Evolutionary conservation across 495 filamentous ascomycete species (phyloP).

Genomic region (Geoglossum glabrum): DNA sequence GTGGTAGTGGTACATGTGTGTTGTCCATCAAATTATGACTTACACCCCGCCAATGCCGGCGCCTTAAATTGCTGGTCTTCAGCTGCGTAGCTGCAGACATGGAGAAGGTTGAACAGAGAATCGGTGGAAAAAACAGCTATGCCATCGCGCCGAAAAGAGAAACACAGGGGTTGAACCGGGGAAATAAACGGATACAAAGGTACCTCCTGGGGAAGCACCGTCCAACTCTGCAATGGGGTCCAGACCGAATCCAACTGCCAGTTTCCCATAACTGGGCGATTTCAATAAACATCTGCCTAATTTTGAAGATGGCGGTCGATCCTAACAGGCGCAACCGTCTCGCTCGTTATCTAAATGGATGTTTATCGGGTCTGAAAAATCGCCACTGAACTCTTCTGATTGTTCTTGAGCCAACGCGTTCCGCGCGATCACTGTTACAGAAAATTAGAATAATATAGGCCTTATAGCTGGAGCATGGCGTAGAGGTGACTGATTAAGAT

Average conservation of each 20-base stretch:
- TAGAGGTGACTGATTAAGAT: background rate
- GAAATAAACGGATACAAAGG: background rate
- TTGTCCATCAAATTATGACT: background rate
- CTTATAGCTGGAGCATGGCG: background rate
- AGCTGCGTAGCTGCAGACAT: background rate
- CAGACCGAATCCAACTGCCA: background rate
- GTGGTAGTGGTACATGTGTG: too few relatives aligned
- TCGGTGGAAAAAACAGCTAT: background rate
- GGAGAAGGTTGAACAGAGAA: background rate
- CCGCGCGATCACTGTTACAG: constrained; percentile 63
- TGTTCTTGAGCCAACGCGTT: constrained; percentile 94
- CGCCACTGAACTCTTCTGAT: constrained; percentile 75
- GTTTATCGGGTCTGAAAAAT: constrained; percentile 93
- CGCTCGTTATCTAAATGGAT: constrained; percentile 83
- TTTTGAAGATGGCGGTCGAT: background rate
- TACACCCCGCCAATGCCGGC: background rate
- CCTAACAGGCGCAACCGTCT: constrained; percentile 76
- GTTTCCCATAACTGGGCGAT: background rate
- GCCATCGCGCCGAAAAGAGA: background rate
- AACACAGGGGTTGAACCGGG: too few relatives aligned
- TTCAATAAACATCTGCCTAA: background rate
- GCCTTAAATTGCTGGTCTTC: background rate
- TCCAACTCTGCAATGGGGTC: background rate
- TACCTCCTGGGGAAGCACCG: background rate
- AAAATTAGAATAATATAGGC: background rate